Conservation (phyloP, 2,329 filamentous ascomycete species). For the Dactylonectria estremocensis region DNA sequence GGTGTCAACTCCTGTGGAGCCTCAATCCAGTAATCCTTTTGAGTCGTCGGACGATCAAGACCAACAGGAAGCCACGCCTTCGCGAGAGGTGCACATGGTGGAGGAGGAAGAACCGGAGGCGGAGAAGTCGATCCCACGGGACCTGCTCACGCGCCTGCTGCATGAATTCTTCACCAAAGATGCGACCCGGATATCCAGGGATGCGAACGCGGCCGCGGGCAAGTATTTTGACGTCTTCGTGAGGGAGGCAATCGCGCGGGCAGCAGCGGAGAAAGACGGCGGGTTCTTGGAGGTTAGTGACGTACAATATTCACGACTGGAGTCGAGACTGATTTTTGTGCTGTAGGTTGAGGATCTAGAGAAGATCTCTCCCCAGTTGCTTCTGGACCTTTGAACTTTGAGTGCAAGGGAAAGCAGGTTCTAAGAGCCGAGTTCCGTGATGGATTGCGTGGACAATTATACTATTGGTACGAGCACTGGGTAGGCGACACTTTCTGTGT, state of each 20-base stretch:
- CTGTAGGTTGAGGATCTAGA: slow-evolving; percentile 87
- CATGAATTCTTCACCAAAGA: slow-evolving; percentile 84
- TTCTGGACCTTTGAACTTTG: slow-evolving; percentile 82
- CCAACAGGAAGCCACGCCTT: slow-evolving; percentile 22
- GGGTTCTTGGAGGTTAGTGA: slow-evolving; percentile 81
- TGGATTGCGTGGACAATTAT: background rate
- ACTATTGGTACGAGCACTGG: background rate
- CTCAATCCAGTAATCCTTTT: slow-evolving; percentile 54
- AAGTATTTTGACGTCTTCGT: slow-evolving; percentile 95
- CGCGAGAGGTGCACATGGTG: slow-evolving; percentile 42
- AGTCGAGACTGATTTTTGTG: slow-evolving; percentile 32
- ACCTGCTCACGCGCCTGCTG: slow-evolving; percentile 82
- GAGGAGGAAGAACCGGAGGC: slow-evolving; percentile 55
- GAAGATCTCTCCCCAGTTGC: slow-evolving; percentile 86
- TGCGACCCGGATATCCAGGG: slow-evolving; percentile 80
- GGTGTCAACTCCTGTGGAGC: slow-evolving; percentile 40
- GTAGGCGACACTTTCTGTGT: background rate
- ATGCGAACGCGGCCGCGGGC: slow-evolving; percentile 82
- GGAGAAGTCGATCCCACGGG: slow-evolving; percentile 74
- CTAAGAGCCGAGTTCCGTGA: background rate
- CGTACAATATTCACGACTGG: background rate
- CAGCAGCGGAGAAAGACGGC: slow-evolving; percentile 78
- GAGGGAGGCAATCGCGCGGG: slow-evolving; percentile 86
- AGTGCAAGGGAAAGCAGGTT: background rate
- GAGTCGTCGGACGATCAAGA: slow-evolving; percentile 53